Evolutionary conservation across 352 stramenopile species (phyloP), one percentile per base, ranked within the genome.

Genomic region (Pythium rhizo-oryzae): DNA sequence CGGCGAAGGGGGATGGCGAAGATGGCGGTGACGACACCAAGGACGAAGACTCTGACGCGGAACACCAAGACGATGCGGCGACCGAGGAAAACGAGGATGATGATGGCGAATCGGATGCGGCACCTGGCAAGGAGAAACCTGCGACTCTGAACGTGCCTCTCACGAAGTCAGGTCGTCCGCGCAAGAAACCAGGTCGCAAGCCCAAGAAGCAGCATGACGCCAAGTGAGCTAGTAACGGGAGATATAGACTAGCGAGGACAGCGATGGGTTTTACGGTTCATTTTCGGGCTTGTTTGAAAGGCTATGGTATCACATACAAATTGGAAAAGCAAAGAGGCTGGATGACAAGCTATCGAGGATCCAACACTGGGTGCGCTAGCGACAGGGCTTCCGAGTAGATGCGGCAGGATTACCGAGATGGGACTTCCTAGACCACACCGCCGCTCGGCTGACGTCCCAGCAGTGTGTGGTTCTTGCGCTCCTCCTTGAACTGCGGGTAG

Each of bases 401-500:
- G 35, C 1, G 8, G 35, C 35, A 1, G 12, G 35, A 9, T 39
- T 58, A 28, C 18, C 18, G 41, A n/a, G 19, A 12, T 28, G 7
- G 12, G 7, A 28, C 13, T 57, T 33, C 43, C 25, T 85, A 92
- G 41, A 92, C 84, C 43, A 92, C 84, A 12, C 84, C 84, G 15
- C 84, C 84, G 62, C 82, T 90, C 0, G 80, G 77, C 75, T 89
- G 84, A 21, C 72, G 73, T 4, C 82, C 84, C 44, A 92, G 66
- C 54, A 92, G 62, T 4, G 84, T 87, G 69, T 90, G 82, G 67
- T 92, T 89, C 70, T 80, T 81, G 74, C 83, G 81, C 59, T 89
- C 79, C 37, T 85, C 73, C 64, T 75, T 82, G 77, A 89, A 87
- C 61, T 69, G 72, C 9, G 84, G 82, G 52, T 90, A 92, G 30